A percentile compares a stretch with the other conserved stretches of the same genome.
Conservation (phyloP, 176 grass and related monocot species). For the Echinochloa phyllopogon region DNA sequence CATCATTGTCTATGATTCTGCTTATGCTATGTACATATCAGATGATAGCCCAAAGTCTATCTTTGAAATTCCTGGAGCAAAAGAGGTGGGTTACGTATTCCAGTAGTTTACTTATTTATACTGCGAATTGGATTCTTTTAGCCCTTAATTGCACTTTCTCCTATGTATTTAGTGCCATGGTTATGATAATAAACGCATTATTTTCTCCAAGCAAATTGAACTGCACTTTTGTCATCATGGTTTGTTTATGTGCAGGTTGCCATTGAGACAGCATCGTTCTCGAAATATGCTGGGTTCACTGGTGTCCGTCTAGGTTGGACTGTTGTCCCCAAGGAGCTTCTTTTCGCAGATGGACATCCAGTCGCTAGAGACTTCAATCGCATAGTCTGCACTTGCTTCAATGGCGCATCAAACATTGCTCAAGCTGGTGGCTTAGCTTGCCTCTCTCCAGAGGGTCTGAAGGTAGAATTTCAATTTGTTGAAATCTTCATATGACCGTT, state of each 20-base stretch:
- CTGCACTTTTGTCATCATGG: not conserved
- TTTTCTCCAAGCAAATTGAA: constrained; percentile 10
- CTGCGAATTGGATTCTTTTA: not conserved
- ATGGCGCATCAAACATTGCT: constrained; percentile 85
- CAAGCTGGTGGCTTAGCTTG: constrained; percentile 90
- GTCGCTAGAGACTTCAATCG: constrained; percentile 94
- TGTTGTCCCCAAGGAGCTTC: constrained; percentile 85
- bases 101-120: not conserved
- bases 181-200: not conserved
- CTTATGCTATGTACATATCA: constrained; percentile 97
- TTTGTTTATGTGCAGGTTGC: constrained; percentile 71
- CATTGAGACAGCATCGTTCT: constrained; percentile 92
- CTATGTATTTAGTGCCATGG: not conserved
- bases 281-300: constrained; percentile 97
- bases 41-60: constrained; percentile 84
- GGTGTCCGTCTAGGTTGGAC: constrained; percentile 96
- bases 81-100: constrained; percentile 61
- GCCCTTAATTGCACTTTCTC: not conserved
- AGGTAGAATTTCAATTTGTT: constrained; percentile 49
- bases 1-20: constrained; percentile 96
- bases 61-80: constrained; percentile 97
- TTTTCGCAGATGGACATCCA: constrained; percentile 90
- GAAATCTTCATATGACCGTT: constrained; percentile 22
- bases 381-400: constrained; percentile 91
- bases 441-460: constrained; percentile 77